These are phyloP conservation scores for Fraxinus platypoda DNA, from an alignment of 305 asterid species.

Conservation along the genomic window DNA sequence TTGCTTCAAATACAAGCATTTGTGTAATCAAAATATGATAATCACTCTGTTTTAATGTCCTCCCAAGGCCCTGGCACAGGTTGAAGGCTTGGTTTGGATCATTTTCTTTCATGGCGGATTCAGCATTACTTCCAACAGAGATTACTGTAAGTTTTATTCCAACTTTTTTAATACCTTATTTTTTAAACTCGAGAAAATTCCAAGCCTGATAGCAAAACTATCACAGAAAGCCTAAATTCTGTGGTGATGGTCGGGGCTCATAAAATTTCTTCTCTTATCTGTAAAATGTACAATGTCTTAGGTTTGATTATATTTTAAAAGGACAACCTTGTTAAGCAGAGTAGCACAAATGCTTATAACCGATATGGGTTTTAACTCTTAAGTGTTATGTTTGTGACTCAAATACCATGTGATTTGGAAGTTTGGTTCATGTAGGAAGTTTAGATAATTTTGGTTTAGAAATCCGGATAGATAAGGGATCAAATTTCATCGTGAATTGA, in stretches of 20 bases:
- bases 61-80: constrained; percentile 21
- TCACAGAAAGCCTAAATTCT: not conserved
- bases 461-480: too few relatives aligned
- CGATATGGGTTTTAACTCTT: not conserved
- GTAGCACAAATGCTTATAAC: not conserved
- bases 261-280: not conserved
- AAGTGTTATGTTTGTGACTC: too few relatives aligned
- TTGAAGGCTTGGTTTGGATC: constrained; percentile 13
- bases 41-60: constrained; percentile 1
- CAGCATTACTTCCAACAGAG: constrained; percentile 16
- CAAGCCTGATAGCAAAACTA: not conserved
- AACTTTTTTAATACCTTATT: not conserved
- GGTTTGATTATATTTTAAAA: not conserved
- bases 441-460: too few relatives aligned
- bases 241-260: not conserved
- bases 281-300: not conserved
- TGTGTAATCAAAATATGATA: constrained; percentile 7
- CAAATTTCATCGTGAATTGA: too few relatives aligned
- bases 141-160: constrained; percentile 28
- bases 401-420: too few relatives aligned
- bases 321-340: not conserved
- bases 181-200: not conserved
- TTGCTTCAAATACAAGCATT: constrained; percentile 45
- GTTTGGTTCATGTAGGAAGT: too few relatives aligned
- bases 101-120: constrained; percentile 30